Base-by-base conservation (phyloP, 495 filamentous ascomycete genomes). In the Aspergillus haitiensis region DNA sequence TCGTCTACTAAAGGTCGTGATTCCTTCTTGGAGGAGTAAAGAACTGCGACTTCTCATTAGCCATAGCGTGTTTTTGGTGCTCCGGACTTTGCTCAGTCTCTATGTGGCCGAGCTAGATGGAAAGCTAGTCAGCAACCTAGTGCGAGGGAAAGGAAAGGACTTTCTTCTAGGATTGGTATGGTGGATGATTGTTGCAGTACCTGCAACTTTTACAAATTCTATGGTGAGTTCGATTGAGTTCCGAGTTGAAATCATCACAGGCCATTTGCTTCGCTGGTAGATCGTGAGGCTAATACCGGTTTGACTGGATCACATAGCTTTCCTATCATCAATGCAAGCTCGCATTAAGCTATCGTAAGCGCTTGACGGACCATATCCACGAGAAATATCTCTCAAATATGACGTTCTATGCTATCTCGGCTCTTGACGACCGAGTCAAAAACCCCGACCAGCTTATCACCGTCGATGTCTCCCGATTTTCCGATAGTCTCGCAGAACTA, bases 131-230 rank as follows among this genome's bases (percentile, higher is more conserved):
- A 96, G 92, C 71, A 91, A 85, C 64, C 74, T 98, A 58, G 91
- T 98, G 31, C 86, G 91, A 67, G 94, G 94, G 7, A 93, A 87
- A 64, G 94, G 94, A 16, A 92, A 83, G 73, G 91, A 96, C 55
- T 98, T 98, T 65, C 77, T 98, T 65, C 84, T 84, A 48, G 88
- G 91, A 9, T 83, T 98, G 62, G 85, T 95, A 5, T 98, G 93
- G 92, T 98, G 94, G 94, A 98, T 98, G 94, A 74, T 91, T 63
- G 93, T 98, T 65, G 92, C 94, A 45, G 81, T 98, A n/a, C 94
- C 94, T 5, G 95, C 94, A 15, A 97, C 95, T 0, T 98, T 98
- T 64, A 98, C 94, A 27, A 98, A 98, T 74, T 97, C 94, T 2
- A 98, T 98, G 95, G 90, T 95, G 71, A 70, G 88, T 75, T 16